Conservation (phyloP, 2,329 filamentous ascomycete species). For the Graphiopsis chlorocephala region DNA sequence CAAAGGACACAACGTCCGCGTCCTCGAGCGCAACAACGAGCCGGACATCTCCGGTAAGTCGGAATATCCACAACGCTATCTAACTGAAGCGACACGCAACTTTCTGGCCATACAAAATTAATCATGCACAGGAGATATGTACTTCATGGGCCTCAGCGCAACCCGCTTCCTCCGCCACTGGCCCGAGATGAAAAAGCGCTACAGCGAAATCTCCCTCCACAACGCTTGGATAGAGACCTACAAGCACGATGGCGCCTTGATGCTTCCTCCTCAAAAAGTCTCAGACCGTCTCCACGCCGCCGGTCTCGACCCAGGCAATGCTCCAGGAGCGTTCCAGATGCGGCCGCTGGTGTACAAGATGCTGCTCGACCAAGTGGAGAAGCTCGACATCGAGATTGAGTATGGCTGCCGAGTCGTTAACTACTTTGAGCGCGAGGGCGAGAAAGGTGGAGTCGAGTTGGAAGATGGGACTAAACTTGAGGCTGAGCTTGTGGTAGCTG, state of each 20-base stretch:
- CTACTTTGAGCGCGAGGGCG: slow-evolving; percentile 38
- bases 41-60: slow-evolving; percentile 50
- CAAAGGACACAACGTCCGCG: slow-evolving; percentile 25
- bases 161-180: slow-evolving; percentile 54
- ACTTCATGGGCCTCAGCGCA: slow-evolving; percentile 55
- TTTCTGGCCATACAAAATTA: not conserved
- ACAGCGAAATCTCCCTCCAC: slow-evolving; percentile 50
- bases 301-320: slow-evolving; percentile 44
- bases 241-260: slow-evolving; percentile 50
- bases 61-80: not conserved
- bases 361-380: slow-evolving; percentile 49
- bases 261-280: slow-evolving; percentile 48
- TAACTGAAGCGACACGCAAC: not conserved
- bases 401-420: slow-evolving; percentile 42
- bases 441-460: slow-evolving; percentile 8
- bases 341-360: slow-evolving; percentile 54
- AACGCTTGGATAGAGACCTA: slow-evolving; percentile 55
- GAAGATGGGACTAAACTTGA: slow-evolving; percentile 16
- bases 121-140: slow-evolving; percentile 49
- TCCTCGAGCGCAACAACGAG: slow-evolving; percentile 36
- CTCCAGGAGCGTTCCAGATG: slow-evolving; percentile 55
- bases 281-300: slow-evolving; percentile 47
- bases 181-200: slow-evolving; percentile 51
- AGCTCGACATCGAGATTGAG: slow-evolving; percentile 40
- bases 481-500: slow-evolving; percentile 21